Evolutionary conservation across 2,329 filamentous ascomycete species (phyloP).

Genomic region (Colletotrichum aenigma): DNA sequence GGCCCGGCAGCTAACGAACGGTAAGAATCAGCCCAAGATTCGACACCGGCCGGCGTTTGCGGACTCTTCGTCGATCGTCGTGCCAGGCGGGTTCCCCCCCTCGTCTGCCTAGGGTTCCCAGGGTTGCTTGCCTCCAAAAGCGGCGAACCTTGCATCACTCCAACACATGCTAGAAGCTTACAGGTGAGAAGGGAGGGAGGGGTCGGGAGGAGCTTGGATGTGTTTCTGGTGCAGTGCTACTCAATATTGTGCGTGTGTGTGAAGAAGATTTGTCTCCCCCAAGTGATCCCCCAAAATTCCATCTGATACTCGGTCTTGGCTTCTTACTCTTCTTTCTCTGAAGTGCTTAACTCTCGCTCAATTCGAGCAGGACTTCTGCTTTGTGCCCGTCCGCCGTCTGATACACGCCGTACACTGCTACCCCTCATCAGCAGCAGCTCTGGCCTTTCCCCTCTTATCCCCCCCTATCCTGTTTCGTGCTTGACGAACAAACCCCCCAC

Average conservation of each 20-base stretch:
- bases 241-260: neutral
- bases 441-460: neutral
- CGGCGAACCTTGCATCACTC: slow-evolving; percentile 7
- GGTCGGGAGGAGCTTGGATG: neutral
- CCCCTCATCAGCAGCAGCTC: neutral
- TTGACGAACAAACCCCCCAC: slow-evolving; percentile 2
- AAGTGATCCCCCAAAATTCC: neutral
- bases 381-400: neutral
- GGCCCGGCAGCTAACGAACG: neutral
- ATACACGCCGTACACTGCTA: neutral
- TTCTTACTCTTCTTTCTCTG: neutral
- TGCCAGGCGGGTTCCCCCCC: neutral
- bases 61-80: slow-evolving; percentile 6
- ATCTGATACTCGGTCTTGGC: neutral
- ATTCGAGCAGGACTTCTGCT: neutral
- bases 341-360: neutral
- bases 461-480: neutral
- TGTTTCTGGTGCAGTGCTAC: neutral
- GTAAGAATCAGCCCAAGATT: neutral
- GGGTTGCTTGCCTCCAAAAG: neutral
- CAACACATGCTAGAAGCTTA: neutral
- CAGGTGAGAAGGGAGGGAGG: neutral
- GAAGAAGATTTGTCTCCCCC: neutral
- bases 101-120: neutral
- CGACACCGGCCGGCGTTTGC: slow-evolving; percentile 10